These are phyloP conservation scores for Claviceps africana DNA, from an alignment of 2,329 filamentous ascomycete species.

Conservation along the genomic window DNA sequence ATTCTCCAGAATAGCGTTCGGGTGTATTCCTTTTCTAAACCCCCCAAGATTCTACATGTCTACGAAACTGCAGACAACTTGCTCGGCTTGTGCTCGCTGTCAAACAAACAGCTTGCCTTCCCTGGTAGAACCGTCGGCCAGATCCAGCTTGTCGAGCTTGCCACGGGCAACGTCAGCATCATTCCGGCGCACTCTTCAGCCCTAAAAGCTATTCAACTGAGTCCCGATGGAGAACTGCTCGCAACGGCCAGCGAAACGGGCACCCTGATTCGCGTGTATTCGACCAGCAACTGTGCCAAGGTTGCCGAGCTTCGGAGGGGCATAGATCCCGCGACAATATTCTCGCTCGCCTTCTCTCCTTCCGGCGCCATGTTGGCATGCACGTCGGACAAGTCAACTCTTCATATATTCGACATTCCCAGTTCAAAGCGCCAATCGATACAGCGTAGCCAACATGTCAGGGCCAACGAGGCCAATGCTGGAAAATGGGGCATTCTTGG, in stretches of 20 bases:
- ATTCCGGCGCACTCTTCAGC: constrained; percentile 77
- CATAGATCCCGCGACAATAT: constrained; percentile 76
- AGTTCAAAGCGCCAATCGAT: constrained; percentile 30
- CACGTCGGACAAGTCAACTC: constrained; percentile 90
- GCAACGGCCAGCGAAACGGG: constrained; percentile 87
- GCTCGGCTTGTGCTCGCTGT: constrained; percentile 65
- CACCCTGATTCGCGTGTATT: constrained; percentile 77
- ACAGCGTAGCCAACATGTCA: constrained; percentile 18
- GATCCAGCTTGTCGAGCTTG: constrained; percentile 71
- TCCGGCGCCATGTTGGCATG: constrained; percentile 69
- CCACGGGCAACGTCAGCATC: constrained; percentile 74
- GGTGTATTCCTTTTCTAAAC: constrained; percentile 65
- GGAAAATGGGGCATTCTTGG: constrained; percentile 79
- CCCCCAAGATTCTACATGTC: constrained; percentile 53
- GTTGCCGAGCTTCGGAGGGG: constrained; percentile 77
- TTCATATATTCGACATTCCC: constrained; percentile 85
- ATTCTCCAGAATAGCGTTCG: constrained; percentile 70
- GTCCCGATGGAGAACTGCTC: constrained; percentile 63
- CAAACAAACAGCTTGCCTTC: constrained; percentile 61
- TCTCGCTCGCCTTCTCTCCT: constrained; percentile 77
- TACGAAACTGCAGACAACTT: constrained; percentile 83
- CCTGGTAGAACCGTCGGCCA: constrained; percentile 81
- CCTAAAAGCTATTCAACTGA: constrained; percentile 66
- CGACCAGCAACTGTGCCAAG: constrained; percentile 64
- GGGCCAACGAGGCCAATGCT: constrained; percentile 23